A percentile compares a stretch with the other conserved stretches of the same genome.
Conservation (phyloP, 805 yeast species). For the Candida montana region DNA sequence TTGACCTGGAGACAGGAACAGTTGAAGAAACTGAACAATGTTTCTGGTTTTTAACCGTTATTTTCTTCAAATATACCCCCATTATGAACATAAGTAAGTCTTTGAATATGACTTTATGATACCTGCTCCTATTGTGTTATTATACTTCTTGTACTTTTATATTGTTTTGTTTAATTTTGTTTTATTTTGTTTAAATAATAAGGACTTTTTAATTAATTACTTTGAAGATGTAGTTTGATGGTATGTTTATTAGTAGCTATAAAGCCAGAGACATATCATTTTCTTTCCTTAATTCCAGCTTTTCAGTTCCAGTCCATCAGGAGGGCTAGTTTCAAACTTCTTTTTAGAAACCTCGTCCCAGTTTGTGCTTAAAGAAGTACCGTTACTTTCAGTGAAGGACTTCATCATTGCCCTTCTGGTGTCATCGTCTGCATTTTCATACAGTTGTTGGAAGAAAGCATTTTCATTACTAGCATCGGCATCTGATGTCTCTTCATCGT, state of each 20-base stretch:
- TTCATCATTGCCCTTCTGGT: conserved; percentile 94
- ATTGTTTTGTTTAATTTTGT: no score
- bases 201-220: no score
- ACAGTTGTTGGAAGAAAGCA: conserved; percentile 70
- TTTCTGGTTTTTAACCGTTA: not conserved
- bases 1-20: conserved; percentile 25
- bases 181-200: not conserved
- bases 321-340: conserved; percentile 34
- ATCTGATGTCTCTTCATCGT: conserved; percentile 39
- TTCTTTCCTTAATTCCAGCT: conserved; percentile 15
- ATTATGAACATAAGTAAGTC: no score
- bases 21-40: conserved; percentile 20
- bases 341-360: conserved; percentile 81
- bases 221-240: no score
- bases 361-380: conserved; percentile 88
- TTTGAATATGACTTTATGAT: no score
- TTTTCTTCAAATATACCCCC: no score
- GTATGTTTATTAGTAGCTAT: no score
- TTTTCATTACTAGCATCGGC: conserved; percentile 41
- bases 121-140: no score
- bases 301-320: conserved; percentile 22
- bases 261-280: no score
- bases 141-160: not conserved
- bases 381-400: conserved; percentile 87
- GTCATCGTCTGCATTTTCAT: conserved; percentile 79